Evolutionary conservation across 2,329 filamentous ascomycete species (phyloP).

Genomic region (Aspergillus pseudonomiae): DNA sequence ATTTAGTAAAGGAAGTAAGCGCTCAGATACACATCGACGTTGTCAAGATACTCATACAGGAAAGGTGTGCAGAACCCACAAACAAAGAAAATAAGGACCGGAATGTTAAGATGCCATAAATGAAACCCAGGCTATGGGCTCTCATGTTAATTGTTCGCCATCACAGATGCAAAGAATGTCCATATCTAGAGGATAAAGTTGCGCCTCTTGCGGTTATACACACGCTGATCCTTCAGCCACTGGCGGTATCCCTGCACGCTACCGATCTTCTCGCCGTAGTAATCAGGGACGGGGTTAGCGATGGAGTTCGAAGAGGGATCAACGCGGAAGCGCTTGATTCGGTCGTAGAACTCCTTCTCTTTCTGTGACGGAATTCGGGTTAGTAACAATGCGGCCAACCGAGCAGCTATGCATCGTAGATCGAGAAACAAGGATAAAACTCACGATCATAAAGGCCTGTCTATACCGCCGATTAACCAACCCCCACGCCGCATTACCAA

Average conservation of each 20-base stretch:
- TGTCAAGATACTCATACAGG: conserved; percentile 9
- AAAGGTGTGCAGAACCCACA: not conserved
- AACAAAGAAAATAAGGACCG: conserved; percentile 1
- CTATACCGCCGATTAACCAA: conserved; percentile 71
- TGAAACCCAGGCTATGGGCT: not conserved
- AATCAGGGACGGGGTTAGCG: conserved; percentile 92
- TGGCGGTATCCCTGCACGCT: conserved; percentile 88
- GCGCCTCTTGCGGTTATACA: conserved; percentile 87
- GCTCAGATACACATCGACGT: conserved; percentile 5
- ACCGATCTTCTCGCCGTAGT: conserved; percentile 97
- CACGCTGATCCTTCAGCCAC: conserved; percentile 96
- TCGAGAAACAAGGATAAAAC: conserved; percentile 33
- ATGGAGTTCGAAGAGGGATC: conserved; percentile 88
- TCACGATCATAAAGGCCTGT: conserved; percentile 69
- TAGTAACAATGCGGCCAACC: not conserved
- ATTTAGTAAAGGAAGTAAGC: not conserved
- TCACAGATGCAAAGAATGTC: conserved; percentile 6
- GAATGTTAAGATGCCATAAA: not conserved
- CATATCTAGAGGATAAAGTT: conserved; percentile 39
- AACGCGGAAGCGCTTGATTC: conserved; percentile 89
- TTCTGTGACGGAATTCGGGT: conserved; percentile 58
- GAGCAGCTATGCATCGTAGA: not conserved
- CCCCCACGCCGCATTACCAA: conserved; percentile 81
- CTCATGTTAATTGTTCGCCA: not conserved
- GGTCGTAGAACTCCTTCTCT: conserved; percentile 89